phyloP scores from a whole-genome alignment of 2,329 filamentous ascomycete genomes.

The Dactylonectria macrodidyma region DNA sequence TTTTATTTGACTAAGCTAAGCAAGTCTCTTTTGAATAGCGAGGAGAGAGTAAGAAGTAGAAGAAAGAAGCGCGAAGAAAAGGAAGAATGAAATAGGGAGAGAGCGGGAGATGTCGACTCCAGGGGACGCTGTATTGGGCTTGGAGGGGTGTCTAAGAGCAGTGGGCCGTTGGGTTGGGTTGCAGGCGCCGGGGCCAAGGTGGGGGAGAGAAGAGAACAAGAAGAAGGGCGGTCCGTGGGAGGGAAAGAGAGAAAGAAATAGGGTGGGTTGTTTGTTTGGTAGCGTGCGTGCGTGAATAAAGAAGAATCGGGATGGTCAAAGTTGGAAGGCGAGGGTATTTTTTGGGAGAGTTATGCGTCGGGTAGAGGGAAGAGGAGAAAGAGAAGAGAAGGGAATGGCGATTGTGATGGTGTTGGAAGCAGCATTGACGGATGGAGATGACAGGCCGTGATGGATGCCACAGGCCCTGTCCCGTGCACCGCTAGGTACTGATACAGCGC shows the following conservation, averaged over 20 bases:
- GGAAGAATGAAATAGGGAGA: constrained; percentile 11
- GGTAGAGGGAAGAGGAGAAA: background rate
- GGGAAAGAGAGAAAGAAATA: background rate
- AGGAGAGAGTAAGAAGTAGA: constrained; percentile 24
- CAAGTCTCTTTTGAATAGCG: constrained; percentile 40
- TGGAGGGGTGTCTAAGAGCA: constrained; percentile 48
- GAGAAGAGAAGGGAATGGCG: background rate
- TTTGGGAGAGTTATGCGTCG: background rate
- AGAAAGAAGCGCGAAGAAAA: constrained; percentile 15
- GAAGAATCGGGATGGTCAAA: background rate
- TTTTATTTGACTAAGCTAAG: constrained; percentile 47
- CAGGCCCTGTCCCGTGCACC: background rate
- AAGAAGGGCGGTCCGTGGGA: constrained; percentile 27
- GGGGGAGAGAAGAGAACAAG: constrained; percentile 35
- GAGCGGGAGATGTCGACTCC: constrained; percentile 25
- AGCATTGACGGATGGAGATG: background rate
- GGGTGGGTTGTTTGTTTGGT: constrained; percentile 7
- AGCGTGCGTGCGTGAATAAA: background rate
- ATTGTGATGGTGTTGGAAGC: constrained; percentile 9
- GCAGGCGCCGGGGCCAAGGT: constrained; percentile 45
- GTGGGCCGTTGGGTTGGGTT: constrained; percentile 51
- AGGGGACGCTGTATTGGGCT: constrained; percentile 44
- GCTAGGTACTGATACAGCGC: background rate
- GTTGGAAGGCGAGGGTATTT: background rate
- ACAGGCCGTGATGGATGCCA: background rate